Conservation (phyloP, 306 rosid genomes). For the Vigna angularis region DNA sequence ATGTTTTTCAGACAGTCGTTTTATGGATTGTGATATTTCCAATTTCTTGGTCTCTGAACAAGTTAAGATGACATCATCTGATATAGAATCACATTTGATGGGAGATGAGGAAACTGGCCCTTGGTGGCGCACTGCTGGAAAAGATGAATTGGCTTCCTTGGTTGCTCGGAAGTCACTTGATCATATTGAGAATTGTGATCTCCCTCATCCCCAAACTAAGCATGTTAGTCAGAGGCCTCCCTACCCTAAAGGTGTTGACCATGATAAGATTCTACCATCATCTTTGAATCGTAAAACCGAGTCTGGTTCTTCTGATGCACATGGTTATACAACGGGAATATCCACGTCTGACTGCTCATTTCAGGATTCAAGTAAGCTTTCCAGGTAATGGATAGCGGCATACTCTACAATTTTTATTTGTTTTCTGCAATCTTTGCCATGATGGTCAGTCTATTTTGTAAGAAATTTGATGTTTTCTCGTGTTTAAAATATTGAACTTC, state of each 20-base stretch:
- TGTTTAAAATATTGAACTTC: neutral
- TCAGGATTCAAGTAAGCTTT: conserved; percentile 51
- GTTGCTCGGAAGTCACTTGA: conserved; percentile 85
- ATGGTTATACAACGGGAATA: conserved; percentile 52
- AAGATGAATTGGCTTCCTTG: conserved; percentile 81
- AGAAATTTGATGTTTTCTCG: conserved; percentile 25
- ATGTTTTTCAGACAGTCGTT: conserved; percentile 56
- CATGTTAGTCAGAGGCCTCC: conserved; percentile 46
- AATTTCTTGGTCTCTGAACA: conserved; percentile 52
- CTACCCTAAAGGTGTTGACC: conserved; percentile 46
- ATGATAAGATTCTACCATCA: conserved; percentile 48
- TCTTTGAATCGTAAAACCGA: conserved; percentile 57
- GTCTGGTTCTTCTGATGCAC: conserved; percentile 46
- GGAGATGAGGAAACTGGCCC: conserved; percentile 64
- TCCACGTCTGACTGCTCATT: conserved; percentile 51
- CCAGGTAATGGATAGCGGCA: conserved; percentile 52
- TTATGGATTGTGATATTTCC: conserved; percentile 61
- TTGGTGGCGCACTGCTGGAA: conserved; percentile 85
- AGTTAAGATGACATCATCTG: conserved; percentile 53
- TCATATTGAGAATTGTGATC: conserved; percentile 85
- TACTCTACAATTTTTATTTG: conserved; percentile 5
- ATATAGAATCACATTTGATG: conserved; percentile 61
- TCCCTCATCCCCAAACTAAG: conserved; percentile 71
- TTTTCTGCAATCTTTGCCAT: conserved; percentile 7
- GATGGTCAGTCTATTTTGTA: conserved; percentile 19